A percentile compares a stretch with the other conserved stretches of the same genome.
phyloP scores from a whole-genome alignment of 345 rosid species.

The Eucalyptus polybractea region DNA sequence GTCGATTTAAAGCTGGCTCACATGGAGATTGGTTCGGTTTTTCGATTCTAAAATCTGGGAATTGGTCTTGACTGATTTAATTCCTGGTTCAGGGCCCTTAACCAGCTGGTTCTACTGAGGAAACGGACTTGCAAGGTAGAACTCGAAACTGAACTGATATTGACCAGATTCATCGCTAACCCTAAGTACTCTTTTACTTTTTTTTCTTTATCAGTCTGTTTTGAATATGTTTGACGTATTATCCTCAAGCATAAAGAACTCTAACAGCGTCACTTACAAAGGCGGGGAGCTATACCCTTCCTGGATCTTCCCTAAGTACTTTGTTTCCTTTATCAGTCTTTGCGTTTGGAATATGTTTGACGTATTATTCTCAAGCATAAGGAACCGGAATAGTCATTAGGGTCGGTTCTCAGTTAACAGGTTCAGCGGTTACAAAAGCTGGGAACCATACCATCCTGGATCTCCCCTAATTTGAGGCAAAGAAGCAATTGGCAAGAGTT shows the following conservation, averaged over 20 bases:
- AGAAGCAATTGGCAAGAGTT: too few relatives aligned
- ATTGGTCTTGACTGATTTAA: not conserved
- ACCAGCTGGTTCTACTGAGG: not conserved
- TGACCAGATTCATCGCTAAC: not conserved
- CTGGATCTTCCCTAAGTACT: too few relatives aligned
- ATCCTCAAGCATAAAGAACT: not conserved
- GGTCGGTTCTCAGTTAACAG: not conserved
- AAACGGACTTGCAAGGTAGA: not conserved
- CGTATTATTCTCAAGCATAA: too few relatives aligned
- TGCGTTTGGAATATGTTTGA: too few relatives aligned
- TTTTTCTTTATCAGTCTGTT: not conserved
- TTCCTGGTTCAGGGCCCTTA: not conserved
- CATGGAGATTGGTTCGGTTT: not conserved
- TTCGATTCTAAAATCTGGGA: not conserved
- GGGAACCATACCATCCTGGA: not conserved
- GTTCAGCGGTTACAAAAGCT: not conserved
- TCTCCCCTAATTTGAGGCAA: not conserved
- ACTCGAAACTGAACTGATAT: not conserved
- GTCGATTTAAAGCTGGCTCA: not conserved
- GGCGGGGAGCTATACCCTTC: too few relatives aligned
- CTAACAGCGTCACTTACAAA: too few relatives aligned
- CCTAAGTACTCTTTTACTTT: not conserved
- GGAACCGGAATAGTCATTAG: not conserved
- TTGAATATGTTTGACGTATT: not conserved
- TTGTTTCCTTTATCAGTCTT: too few relatives aligned